phyloP scores from a whole-genome alignment of 2,329 filamentous ascomycete species.

The Zasmidium cellare region DNA sequence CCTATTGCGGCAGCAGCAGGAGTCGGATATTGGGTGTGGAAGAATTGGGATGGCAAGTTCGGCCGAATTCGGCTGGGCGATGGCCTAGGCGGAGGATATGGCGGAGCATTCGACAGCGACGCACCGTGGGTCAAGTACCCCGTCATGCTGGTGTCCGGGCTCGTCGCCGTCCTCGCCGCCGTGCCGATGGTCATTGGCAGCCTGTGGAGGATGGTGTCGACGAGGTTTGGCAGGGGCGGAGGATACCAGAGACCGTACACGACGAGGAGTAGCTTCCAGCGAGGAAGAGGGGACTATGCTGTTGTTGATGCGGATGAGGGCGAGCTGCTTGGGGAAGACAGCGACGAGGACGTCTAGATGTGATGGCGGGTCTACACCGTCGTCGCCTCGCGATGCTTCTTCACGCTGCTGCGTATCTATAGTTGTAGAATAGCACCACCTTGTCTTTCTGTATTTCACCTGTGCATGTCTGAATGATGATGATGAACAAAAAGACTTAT shows the following conservation, averaged over 20 bases:
- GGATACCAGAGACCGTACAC: slow-evolving; percentile 70
- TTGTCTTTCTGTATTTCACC: background rate
- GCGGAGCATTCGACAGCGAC: slow-evolving; percentile 63
- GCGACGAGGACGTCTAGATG: slow-evolving; percentile 73
- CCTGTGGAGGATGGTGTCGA: slow-evolving; percentile 66
- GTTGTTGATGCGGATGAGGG: slow-evolving; percentile 92
- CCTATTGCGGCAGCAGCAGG: slow-evolving; percentile 70
- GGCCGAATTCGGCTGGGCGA: slow-evolving; percentile 88
- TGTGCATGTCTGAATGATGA: no score
- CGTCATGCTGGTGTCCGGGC: slow-evolving; percentile 46
- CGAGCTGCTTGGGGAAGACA: slow-evolving; percentile 80
- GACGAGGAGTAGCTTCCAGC: slow-evolving; percentile 83
- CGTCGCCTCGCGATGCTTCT: background rate
- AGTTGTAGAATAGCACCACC: background rate
- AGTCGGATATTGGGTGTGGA: slow-evolving; percentile 82
- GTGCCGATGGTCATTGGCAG: slow-evolving; percentile 69
- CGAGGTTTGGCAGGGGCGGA: slow-evolving; percentile 52
- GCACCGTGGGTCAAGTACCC: slow-evolving; percentile 80
- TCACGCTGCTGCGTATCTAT: background rate
- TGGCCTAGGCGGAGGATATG: slow-evolving; percentile 27
- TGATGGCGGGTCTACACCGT: background rate
- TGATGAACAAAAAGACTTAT: no score
- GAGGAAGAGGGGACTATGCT: slow-evolving; percentile 82
- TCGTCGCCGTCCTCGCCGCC: slow-evolving; percentile 57
- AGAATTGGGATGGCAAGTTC: slow-evolving; percentile 84